These are phyloP conservation scores for Beauveria sp. DNA, from an alignment of 2,329 filamentous ascomycete species.

Conservation along the genomic window DNA sequence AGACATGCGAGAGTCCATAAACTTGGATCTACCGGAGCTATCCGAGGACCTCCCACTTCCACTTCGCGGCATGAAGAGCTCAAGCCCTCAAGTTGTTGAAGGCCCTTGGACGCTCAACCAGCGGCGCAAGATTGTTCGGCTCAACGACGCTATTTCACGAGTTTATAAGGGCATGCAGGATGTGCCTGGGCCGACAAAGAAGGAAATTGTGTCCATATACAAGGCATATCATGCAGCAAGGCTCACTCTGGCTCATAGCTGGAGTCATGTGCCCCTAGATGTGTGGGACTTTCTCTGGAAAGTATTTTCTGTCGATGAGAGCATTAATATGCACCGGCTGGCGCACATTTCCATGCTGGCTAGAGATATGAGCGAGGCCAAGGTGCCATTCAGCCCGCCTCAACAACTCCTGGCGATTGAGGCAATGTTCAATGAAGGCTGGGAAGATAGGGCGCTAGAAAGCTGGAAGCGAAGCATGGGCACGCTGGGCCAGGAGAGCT, in stretches of 20 bases:
- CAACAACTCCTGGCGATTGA: constrained; percentile 63
- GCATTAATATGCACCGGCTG: constrained; percentile 46
- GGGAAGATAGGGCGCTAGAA: constrained; percentile 50
- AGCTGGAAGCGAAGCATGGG: constrained; percentile 54
- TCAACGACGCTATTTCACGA: constrained; percentile 26
- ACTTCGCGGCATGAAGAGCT: constrained; percentile 14
- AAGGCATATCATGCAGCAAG: constrained; percentile 42
- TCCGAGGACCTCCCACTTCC: constrained; percentile 17
- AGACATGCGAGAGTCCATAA: constrained; percentile 19
- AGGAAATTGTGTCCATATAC: constrained; percentile 36
- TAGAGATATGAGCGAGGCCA: constrained; percentile 57
- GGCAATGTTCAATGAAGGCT: constrained; percentile 56
- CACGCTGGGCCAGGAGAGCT: constrained; percentile 39
- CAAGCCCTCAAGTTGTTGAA: constrained; percentile 29
- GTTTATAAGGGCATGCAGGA: constrained; percentile 23
- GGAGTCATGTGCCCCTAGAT: constrained; percentile 49
- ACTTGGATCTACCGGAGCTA: constrained; percentile 19
- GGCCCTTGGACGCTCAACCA: constrained; percentile 30
- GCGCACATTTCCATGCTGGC: constrained; percentile 54
- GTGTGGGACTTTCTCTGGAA: constrained; percentile 63
- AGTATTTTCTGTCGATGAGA: constrained; percentile 45
- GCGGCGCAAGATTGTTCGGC: constrained; percentile 28
- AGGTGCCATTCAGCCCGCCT: constrained; percentile 42
- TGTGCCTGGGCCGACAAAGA: constrained; percentile 22
- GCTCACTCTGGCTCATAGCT: constrained; percentile 34